Evolutionary conservation across 352 stramenopile genomes (phyloP), one percentile per base, ranked within the genome.

Genomic region (Phytophthora vignae): DNA sequence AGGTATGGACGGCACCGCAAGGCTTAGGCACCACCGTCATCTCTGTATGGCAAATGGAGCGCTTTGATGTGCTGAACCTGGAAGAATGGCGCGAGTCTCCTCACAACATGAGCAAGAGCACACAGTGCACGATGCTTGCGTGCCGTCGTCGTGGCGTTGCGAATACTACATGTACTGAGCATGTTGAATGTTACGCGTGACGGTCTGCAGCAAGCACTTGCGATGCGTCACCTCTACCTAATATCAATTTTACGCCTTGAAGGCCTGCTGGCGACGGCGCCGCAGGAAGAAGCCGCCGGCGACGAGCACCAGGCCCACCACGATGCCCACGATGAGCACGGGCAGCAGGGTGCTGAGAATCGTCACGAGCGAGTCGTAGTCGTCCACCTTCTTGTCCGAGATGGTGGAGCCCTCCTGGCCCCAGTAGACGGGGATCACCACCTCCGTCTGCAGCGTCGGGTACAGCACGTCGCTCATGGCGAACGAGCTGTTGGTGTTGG

Each of bases 401-500:
- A 91, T 69, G 7, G 50, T 72, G 40, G 82, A 82, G 53, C 55
- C 68, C 52, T 93, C 85, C 53, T 90, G 61, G 33, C 81, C 85
- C 67, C 78, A 83, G 72, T 91, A 91, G 38, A 76, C 69, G 4
- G 83, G 82, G 25, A 81, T 65, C 40, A 90, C 77, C 46, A 91
- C 71, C 42, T 93, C 85, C 19, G 80, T 74, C 56, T 61, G 64
- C 49, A 90, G 54, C 22, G 74, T 71, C 31, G 85, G 85, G 74
- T 79, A 90, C 54, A 93, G 55, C 27, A 91, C 64, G 55, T 93
- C 85, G 17, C 76, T 82, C 83, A 93, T 90, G 54, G 77, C 69
- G 8, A 68, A 63, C 58, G 76, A 83, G 69, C 49, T 66, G 72
- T 82, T 76, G 21, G 21, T 40, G 0, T 58, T 56, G 31, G 79